phyloP scores from a whole-genome alignment of 306 rosid genomes.

The Oemleria cerasiformis region DNA sequence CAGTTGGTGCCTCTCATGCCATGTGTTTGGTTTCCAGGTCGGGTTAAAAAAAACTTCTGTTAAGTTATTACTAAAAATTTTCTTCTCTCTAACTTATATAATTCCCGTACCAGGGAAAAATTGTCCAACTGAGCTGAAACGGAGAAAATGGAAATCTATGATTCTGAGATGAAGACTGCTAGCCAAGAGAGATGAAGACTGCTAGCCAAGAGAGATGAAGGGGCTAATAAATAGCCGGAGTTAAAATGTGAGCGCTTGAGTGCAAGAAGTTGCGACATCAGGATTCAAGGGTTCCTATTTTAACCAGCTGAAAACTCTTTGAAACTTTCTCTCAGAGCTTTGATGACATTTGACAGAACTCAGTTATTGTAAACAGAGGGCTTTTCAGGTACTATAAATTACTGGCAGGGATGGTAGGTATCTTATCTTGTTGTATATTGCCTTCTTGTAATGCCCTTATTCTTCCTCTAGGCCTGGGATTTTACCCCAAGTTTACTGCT shows the following conservation, averaged over 20 bases:
- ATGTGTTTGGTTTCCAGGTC: constrained; percentile 70
- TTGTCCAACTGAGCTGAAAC: constrained; percentile 1
- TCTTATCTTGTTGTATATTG: neutral
- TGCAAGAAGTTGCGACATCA: neutral
- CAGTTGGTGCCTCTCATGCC: constrained; percentile 84
- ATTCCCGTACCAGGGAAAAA: neutral
- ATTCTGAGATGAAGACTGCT: neutral
- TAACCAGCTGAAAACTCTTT: neutral
- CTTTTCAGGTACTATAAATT: neutral
- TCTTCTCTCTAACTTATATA: neutral
- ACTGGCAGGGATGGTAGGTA: neutral
- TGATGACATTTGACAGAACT: constrained; percentile 13
- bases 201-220: neutral
- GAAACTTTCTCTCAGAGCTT: neutral
- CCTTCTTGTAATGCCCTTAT: neutral
- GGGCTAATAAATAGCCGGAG: neutral
- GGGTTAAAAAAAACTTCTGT: constrained; percentile 11
- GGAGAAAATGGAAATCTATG: neutral
- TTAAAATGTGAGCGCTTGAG: neutral
- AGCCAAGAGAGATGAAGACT: neutral
- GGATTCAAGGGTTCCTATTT: too few relatives aligned
- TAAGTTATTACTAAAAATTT: neutral
- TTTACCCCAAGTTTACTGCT: neutral
- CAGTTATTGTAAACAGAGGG: constrained; percentile 4
- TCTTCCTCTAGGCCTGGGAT: neutral